Percentiles rank a stretch among this genome's conserved stretches.
Conservation (phyloP, 2,329 filamentous ascomycete species). For the Xylaria sp. region DNA sequence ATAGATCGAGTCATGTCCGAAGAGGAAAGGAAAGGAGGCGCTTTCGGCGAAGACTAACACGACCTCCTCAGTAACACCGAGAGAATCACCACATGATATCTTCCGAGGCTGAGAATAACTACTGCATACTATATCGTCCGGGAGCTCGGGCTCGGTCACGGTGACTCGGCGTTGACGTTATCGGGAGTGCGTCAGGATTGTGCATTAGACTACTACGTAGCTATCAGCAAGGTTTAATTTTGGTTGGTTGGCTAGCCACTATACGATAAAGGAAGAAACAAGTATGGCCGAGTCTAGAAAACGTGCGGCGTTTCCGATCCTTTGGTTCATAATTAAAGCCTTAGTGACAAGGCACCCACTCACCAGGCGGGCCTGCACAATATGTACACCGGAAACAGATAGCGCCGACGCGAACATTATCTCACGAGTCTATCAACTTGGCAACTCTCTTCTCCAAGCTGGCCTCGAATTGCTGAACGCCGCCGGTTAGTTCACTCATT, state of each 20-base stretch:
- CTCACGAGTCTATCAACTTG: constrained; percentile 30
- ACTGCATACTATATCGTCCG: background rate
- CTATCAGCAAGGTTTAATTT: background rate
- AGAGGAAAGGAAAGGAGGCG: background rate
- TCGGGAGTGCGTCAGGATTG: background rate
- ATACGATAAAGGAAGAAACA: background rate
- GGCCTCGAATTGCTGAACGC: constrained; percentile 66
- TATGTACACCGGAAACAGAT: background rate
- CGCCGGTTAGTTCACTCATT: constrained; percentile 60
- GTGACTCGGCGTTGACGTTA: background rate
- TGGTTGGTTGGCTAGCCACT: background rate
- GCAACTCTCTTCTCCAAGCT: constrained; percentile 35
- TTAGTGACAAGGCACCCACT: background rate
- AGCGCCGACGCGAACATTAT: background rate
- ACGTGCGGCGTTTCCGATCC: background rate
- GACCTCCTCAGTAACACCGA: background rate
- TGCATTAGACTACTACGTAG: background rate
- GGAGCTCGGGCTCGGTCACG: background rate
- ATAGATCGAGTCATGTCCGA: background rate
- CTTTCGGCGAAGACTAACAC: background rate
- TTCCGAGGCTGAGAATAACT: constrained; percentile 1
- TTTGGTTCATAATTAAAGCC: background rate
- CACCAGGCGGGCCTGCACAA: background rate
- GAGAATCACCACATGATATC: constrained; percentile 5
- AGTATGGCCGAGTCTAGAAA: background rate